These are phyloP conservation scores for Medicago arabica DNA, from an alignment of 306 rosid species.

Conservation along the genomic window DNA sequence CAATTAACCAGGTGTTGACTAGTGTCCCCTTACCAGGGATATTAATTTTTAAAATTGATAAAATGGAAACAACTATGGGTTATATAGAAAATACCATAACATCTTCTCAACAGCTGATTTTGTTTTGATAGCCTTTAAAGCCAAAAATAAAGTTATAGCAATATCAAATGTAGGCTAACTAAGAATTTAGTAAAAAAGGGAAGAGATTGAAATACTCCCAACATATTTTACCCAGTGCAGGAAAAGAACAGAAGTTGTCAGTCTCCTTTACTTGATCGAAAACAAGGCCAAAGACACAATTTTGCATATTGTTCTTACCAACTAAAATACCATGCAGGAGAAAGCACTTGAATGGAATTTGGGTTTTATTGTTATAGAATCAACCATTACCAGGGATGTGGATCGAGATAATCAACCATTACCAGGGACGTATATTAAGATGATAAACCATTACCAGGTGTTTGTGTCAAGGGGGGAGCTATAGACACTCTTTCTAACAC, in stretches of 20 bases:
- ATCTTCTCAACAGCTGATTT: slow-evolving; percentile 72
- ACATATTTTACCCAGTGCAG: slow-evolving; percentile 87
- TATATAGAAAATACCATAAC: slow-evolving; percentile 72
- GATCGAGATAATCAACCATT: slow-evolving; percentile 41
- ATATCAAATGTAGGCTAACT: slow-evolving; percentile 61
- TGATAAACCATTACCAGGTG: slow-evolving; percentile 21
- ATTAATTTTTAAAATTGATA: slow-evolving; percentile 49
- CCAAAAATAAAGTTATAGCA: slow-evolving; percentile 74
- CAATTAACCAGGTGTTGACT: slow-evolving; percentile 88
- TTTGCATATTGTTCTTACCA: slow-evolving; percentile 67
- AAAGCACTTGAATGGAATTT: slow-evolving; percentile 59
- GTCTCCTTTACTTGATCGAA: slow-evolving; percentile 84
- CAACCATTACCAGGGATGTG: slow-evolving; percentile 77
- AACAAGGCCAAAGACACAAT: slow-evolving; percentile 65
- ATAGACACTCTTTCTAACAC: no score
- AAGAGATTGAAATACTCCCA: slow-evolving; percentile 78
- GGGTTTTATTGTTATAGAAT: slow-evolving; percentile 49
- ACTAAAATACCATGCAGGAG: slow-evolving; percentile 65
- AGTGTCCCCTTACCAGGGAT: slow-evolving; percentile 99
- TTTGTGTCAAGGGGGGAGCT: slow-evolving; percentile 18
- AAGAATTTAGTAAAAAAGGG: slow-evolving; percentile 62
- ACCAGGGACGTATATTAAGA: slow-evolving; percentile 65
- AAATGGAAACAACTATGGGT: slow-evolving; percentile 54
- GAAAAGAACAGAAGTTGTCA: slow-evolving; percentile 72
- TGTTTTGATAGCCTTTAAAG: slow-evolving; percentile 69